These are phyloP conservation scores for Miamiensis avidus DNA, from an alignment of 169 alveolate genomes.

Conservation along the genomic window DNA sequence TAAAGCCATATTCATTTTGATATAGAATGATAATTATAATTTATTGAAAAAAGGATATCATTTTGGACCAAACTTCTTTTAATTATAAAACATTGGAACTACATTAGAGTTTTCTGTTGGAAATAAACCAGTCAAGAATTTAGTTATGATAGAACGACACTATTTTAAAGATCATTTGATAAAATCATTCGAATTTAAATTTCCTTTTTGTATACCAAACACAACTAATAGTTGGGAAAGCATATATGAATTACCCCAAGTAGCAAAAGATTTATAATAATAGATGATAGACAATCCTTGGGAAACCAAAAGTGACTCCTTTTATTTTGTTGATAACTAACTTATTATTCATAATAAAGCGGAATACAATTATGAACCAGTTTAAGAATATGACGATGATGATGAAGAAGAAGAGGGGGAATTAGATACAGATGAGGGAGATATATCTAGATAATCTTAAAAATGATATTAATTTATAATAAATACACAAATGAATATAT, in stretches of 20 bases:
- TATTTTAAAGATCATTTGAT: slow-evolving; percentile 66
- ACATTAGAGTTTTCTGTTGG: slow-evolving; percentile 76
- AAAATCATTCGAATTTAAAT: slow-evolving; percentile 78
- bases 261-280: slow-evolving; percentile 58
- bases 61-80: slow-evolving; percentile 82
- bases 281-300: slow-evolving; percentile 80
- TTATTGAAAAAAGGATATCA: too few species aligned
- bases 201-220: slow-evolving; percentile 85
- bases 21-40: too few species aligned
- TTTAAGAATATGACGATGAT: too few species aligned
- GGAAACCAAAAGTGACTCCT: slow-evolving; percentile 83
- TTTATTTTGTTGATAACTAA: slow-evolving; percentile 78
- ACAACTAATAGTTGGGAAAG: slow-evolving; percentile 82
- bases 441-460: too few species aligned
- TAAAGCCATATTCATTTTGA: too few species aligned
- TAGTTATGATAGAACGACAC: slow-evolving; percentile 86
- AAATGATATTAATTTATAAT: too few species aligned
- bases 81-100: slow-evolving; percentile 61
- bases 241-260: slow-evolving; percentile 80
- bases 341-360: slow-evolving; percentile 85
- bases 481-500: too few species aligned
- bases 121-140: slow-evolving; percentile 67
- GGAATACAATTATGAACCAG: slow-evolving; percentile 64
- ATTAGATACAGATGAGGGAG: too few species aligned
- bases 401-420: too few species aligned